Conservation (phyloP, 2,329 filamentous ascomycete genomes). For the Fusarium acutatum region DNA sequence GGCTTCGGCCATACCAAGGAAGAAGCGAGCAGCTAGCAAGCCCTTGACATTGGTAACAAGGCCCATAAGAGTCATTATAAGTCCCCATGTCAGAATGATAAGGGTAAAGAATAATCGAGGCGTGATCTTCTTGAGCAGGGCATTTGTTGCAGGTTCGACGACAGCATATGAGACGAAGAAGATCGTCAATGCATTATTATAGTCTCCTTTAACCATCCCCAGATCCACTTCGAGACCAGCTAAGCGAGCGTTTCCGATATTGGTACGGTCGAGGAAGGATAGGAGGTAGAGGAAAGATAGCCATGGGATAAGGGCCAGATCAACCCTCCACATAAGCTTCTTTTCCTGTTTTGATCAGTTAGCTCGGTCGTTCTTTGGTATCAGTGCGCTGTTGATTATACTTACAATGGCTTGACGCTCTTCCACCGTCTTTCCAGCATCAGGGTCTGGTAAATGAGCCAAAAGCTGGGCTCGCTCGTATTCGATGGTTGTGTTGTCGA, state of each 20-base stretch:
- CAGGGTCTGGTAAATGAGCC: background rate
- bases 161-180: background rate
- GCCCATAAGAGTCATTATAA: background rate
- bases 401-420: background rate
- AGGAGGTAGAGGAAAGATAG: background rate
- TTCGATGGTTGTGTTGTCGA: background rate
- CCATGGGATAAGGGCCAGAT: background rate
- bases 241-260: background rate
- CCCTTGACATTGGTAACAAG: background rate
- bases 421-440: background rate
- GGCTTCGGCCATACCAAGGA: background rate
- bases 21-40: background rate
- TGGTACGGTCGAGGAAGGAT: background rate
- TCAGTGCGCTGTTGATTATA: fast-evolving
- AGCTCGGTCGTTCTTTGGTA: fast-evolving
- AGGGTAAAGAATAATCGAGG: background rate
- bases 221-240: background rate
- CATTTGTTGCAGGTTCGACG: background rate
- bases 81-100: background rate
- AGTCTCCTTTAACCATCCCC: background rate
- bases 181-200: background rate
- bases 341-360: background rate
- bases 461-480: background rate
- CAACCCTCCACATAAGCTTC: background rate
- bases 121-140: background rate